Evolutionary conservation across 2,329 filamentous ascomycete genomes (phyloP).

Genomic region (Phialemoniopsis sp.): DNA sequence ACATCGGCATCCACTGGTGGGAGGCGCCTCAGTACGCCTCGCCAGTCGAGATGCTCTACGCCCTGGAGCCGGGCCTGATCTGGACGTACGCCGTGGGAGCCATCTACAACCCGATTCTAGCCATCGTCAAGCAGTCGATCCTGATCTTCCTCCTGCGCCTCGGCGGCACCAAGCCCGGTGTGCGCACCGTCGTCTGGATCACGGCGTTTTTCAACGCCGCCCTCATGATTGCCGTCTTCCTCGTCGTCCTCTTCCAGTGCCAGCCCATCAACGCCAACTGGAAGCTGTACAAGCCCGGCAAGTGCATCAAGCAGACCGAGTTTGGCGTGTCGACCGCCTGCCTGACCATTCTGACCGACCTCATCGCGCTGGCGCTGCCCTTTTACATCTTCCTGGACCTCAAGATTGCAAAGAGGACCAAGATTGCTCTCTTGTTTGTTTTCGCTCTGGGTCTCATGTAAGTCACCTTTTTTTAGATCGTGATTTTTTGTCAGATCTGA

Average conservation of each 20-base stretch:
- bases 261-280: slow-evolving; percentile 36
- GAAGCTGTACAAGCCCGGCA: slow-evolving; percentile 23
- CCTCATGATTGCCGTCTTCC: slow-evolving; percentile 23
- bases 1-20: slow-evolving; percentile 9
- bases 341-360: slow-evolving; percentile 25
- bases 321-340: slow-evolving; percentile 18
- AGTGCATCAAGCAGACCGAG: slow-evolving; percentile 18
- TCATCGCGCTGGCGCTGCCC: slow-evolving; percentile 26
- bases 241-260: slow-evolving; percentile 31
- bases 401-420: slow-evolving; percentile 29
- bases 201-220: slow-evolving; percentile 22
- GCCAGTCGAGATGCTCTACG: background rate
- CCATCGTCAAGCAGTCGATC: slow-evolving; percentile 27
- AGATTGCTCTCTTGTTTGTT: slow-evolving; percentile 31
- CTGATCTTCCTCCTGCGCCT: slow-evolving; percentile 25
- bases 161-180: slow-evolving; percentile 19
- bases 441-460: slow-evolving; percentile 32
- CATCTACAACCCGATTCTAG: slow-evolving; percentile 14
- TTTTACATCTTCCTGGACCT: slow-evolving; percentile 34
- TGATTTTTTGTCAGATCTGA: too few species aligned
- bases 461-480: slow-evolving; percentile 13
- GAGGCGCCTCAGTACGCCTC: slow-evolving; percentile 4
- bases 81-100: slow-evolving; percentile 12
- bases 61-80: slow-evolving; percentile 1
- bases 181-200: slow-evolving; percentile 19